These are phyloP conservation scores for Trichoderma sp. DNA, from an alignment of 2,329 filamentous ascomycete genomes.

Conservation along the genomic window DNA sequence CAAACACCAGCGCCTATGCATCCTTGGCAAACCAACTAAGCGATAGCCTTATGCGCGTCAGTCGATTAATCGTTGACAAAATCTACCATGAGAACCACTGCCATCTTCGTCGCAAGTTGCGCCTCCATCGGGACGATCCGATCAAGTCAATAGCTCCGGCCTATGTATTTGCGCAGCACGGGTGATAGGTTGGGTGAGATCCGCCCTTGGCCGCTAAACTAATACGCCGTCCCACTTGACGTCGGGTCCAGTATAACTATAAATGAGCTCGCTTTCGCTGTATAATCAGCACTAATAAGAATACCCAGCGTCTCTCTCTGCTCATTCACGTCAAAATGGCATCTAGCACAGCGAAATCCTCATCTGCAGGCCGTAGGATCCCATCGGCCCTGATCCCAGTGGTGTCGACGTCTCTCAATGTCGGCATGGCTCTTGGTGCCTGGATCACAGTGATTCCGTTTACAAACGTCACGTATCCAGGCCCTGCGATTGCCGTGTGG, in stretches of 20 bases:
- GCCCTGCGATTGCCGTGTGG: constrained; percentile 30
- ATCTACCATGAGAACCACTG: not conserved
- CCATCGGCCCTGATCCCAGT: constrained; percentile 17
- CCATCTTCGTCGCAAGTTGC: not conserved
- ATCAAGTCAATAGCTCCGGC: constrained; percentile 1
- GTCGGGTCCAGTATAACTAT: not conserved
- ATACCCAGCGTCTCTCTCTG: not conserved
- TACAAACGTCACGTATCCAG: constrained; percentile 24
- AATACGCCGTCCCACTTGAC: not conserved
- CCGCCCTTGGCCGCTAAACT: not conserved
- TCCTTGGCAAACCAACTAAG: not conserved
- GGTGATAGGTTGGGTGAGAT: not conserved
- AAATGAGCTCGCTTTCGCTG: not conserved
- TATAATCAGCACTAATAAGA: not conserved
- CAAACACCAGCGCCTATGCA: not conserved
- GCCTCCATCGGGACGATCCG: not conserved
- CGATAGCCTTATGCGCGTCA: too few species aligned
- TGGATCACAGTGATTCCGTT: constrained; percentile 30
- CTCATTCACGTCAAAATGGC: not conserved
- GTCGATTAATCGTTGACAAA: not conserved
- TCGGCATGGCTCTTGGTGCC: constrained; percentile 29
- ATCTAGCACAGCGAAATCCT: not conserved
- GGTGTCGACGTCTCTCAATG: constrained; percentile 23
- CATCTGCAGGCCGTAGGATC: not conserved
- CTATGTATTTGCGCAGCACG: not conserved